Percentiles rank a stretch among this genome's conserved stretches.
Conservation (phyloP, 495 filamentous ascomycete genomes). For the Xylaria nigripes region DNA sequence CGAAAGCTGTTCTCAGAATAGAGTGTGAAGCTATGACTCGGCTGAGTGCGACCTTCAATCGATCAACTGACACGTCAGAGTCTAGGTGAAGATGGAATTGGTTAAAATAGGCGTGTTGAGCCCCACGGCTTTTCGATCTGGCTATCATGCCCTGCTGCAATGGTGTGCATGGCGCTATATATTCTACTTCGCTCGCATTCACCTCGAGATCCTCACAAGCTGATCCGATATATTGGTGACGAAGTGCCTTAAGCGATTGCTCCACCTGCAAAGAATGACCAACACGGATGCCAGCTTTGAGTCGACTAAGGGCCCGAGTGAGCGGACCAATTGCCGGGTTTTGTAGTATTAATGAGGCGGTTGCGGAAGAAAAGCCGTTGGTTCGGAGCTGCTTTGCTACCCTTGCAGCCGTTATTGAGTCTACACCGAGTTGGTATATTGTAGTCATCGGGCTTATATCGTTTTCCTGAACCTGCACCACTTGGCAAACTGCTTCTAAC, state of each 20-base stretch:
- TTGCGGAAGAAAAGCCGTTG: constrained; percentile 47
- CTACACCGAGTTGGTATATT: constrained; percentile 74
- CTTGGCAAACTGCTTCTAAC: constrained; percentile 40
- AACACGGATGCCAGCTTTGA: constrained; percentile 10
- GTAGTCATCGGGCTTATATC: constrained; percentile 49
- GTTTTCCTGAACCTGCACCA: constrained; percentile 34
- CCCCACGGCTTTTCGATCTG: constrained; percentile 47
- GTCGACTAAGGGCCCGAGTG: constrained; percentile 31
- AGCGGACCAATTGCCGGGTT: constrained; percentile 47
- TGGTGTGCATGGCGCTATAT: constrained; percentile 66
- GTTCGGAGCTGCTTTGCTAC: constrained; percentile 47
- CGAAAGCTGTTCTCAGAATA: constrained; percentile 59
- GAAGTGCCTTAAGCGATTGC: constrained; percentile 50
- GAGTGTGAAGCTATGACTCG: constrained; percentile 39
- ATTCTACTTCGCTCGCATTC: constrained; percentile 45
- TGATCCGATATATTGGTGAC: constrained; percentile 43
- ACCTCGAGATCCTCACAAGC: constrained; percentile 12
- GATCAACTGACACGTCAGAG: constrained; percentile 28
- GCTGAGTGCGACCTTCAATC: constrained; percentile 45
- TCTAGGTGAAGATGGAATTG: constrained; percentile 52
- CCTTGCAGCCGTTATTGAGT: constrained; percentile 70
- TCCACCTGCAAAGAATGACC: constrained; percentile 36
- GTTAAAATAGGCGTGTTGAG: constrained; percentile 57
- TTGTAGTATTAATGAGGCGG: constrained; percentile 57
- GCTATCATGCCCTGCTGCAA: constrained; percentile 76